Evolutionary conservation across 2,329 filamentous ascomycete genomes (phyloP).

Genomic region (Ophiostoma triangulosporum): DNA sequence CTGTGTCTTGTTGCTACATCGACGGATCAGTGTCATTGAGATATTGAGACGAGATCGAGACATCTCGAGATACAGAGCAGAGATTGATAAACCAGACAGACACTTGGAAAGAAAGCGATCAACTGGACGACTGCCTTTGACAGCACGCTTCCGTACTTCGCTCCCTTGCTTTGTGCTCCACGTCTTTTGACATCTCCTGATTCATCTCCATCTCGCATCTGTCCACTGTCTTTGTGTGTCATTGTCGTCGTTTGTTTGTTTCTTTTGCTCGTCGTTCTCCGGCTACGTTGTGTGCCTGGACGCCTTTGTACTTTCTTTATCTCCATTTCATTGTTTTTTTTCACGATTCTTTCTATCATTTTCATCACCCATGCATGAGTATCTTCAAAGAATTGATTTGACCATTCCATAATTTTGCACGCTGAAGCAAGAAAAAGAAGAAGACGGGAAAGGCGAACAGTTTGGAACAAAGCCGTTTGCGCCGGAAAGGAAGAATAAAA

Average conservation of each 20-base stretch:
- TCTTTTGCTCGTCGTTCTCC: background rate
- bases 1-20: background rate
- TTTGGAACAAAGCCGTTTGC: background rate
- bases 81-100: background rate
- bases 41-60: background rate
- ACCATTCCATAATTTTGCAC: slow-evolving; percentile 17
- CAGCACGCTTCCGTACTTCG: slow-evolving; percentile 38
- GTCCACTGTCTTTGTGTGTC: background rate
- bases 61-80: background rate
- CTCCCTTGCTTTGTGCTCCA: slow-evolving; percentile 22
- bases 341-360: slow-evolving; percentile 2
- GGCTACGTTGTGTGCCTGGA: background rate
- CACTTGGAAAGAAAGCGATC: background rate
- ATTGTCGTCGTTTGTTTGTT: background rate
- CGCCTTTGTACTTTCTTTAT: background rate
- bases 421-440: slow-evolving; percentile 19
- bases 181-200: background rate
- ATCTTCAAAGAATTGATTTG: slow-evolving; percentile 15
- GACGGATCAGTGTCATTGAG: background rate
- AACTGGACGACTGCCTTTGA: slow-evolving; percentile 20
- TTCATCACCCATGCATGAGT: slow-evolving; percentile 10
- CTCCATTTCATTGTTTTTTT: slow-evolving; percentile 1
- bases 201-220: background rate
- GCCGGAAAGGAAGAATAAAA: background rate
- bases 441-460: background rate